These are phyloP conservation scores for Gossypium ekmanianum DNA, from an alignment of 345 rosid species.

Conservation along the genomic window DNA sequence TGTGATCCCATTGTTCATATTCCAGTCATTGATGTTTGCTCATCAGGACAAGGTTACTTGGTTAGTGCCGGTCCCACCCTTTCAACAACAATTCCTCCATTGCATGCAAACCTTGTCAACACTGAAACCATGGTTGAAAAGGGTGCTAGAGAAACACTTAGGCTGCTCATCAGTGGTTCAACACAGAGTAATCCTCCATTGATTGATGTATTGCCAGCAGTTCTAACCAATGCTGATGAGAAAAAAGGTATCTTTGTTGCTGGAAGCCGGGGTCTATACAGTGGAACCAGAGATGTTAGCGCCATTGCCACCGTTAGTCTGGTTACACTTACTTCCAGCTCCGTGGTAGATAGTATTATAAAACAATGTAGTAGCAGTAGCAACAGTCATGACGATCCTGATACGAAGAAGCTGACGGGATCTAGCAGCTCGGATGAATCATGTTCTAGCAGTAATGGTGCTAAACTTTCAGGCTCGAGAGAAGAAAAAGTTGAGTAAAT, in stretches of 20 bases:
- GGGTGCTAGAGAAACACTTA: constrained; percentile 90
- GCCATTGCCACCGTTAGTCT: constrained; percentile 44
- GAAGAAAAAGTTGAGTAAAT: constrained; percentile 17
- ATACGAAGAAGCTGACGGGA: constrained; percentile 10
- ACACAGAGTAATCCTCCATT: constrained; percentile 46
- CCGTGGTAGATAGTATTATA: constrained; percentile 14
- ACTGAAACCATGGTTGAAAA: constrained; percentile 63
- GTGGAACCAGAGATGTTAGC: constrained; percentile 45
- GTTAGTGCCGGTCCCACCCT: constrained; percentile 78
- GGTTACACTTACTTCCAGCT: constrained; percentile 36
- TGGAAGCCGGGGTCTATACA: constrained; percentile 70
- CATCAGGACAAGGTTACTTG: constrained; percentile 90
- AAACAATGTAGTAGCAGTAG: constrained; percentile 3
- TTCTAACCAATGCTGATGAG: constrained; percentile 32
- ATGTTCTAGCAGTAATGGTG: constrained; percentile 13
- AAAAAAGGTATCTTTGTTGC: constrained; percentile 34
- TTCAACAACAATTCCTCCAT: constrained; percentile 56
- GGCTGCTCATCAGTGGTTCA: constrained; percentile 74
- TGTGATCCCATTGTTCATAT: constrained; percentile 92
- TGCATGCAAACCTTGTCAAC: constrained; percentile 45
- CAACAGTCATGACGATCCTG: constrained; percentile 5
- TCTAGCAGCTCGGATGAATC: constrained; percentile 24
- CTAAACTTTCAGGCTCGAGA: not conserved
- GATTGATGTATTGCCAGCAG: constrained; percentile 46
- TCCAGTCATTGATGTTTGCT: constrained; percentile 83